Percentiles rank a stretch among this genome's conserved stretches.
phyloP scores from a whole-genome alignment of 805 yeast species.

The Zygoascus tannicola region DNA sequence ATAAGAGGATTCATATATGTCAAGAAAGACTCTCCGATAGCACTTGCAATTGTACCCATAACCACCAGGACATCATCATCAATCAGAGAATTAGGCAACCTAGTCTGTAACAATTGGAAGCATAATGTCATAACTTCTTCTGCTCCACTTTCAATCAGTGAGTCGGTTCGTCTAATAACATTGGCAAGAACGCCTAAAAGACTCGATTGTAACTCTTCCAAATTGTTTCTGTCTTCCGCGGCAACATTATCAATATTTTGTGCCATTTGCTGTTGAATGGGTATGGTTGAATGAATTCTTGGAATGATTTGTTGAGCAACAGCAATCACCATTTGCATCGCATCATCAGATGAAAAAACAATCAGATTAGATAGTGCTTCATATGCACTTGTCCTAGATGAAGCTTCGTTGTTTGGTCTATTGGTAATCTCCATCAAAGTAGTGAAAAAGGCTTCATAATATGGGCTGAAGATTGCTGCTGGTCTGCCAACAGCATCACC shows the following conservation, averaged over 20 bases:
- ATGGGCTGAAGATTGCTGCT: slow-evolving; percentile 63
- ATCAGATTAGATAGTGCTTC: slow-evolving; percentile 85
- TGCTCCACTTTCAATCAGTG: slow-evolving; percentile 55
- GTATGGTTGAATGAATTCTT: slow-evolving; percentile 63
- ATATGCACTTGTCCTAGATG: slow-evolving; percentile 91
- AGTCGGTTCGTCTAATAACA: slow-evolving; percentile 71
- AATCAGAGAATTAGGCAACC: slow-evolving; percentile 59
- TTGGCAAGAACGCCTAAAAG: slow-evolving; percentile 66
- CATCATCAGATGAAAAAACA: slow-evolving; percentile 60
- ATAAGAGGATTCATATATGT: slow-evolving; percentile 73
- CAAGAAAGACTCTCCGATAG: slow-evolving; percentile 61
- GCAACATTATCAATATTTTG: slow-evolving; percentile 17
- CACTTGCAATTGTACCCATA: slow-evolving; percentile 78
- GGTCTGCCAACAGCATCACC: slow-evolving; percentile 38
- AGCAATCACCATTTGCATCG: slow-evolving; percentile 55
- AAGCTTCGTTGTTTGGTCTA: slow-evolving; percentile 71
- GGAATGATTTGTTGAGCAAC: slow-evolving; percentile 67
- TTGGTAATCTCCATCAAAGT: slow-evolving; percentile 60
- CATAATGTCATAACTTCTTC: slow-evolving; percentile 81
- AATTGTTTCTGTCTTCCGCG: slow-evolving; percentile 62
- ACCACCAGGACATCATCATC: slow-evolving; percentile 95
- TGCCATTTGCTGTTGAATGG: slow-evolving; percentile 47
- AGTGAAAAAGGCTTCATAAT: slow-evolving; percentile 60
- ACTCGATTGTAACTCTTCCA: slow-evolving; percentile 85
- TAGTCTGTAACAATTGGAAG: slow-evolving; percentile 57